phyloP scores from a whole-genome alignment of 805 yeast genomes.

The Pichia pseudocactophila region DNA sequence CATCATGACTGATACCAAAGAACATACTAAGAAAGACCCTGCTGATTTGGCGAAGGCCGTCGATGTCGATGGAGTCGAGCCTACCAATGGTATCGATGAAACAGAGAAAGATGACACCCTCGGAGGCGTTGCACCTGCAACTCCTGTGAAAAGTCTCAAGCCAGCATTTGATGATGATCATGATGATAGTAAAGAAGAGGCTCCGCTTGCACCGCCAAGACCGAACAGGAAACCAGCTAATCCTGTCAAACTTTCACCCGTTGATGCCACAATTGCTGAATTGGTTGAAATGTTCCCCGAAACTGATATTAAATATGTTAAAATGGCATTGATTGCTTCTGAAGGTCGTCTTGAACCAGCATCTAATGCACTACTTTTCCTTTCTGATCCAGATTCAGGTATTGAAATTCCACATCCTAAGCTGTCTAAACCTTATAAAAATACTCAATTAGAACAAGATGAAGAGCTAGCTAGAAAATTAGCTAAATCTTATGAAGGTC shows the following conservation, averaged over 20 bases:
- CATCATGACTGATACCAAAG: too few relatives aligned
- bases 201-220: slow-evolving; percentile 2
- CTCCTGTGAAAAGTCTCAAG: too few relatives aligned
- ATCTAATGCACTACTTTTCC: slow-evolving; percentile 73
- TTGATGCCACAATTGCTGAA: slow-evolving; percentile 20
- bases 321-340: slow-evolving; percentile 80
- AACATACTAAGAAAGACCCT: too few relatives aligned
- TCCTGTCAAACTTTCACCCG: background rate
- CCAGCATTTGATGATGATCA: background rate
- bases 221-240: background rate
- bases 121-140: too few relatives aligned
- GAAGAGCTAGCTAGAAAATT: slow-evolving; percentile 75
- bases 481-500: slow-evolving; percentile 49
- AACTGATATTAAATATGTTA: slow-evolving; percentile 58
- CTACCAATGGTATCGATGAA: too few relatives aligned
- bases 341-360: slow-evolving; percentile 76
- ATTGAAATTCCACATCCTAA: slow-evolving; percentile 39
- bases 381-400: slow-evolving; percentile 62
- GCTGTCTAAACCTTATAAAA: slow-evolving; percentile 27
- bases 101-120: too few relatives aligned
- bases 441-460: slow-evolving; percentile 37
- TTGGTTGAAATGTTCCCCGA: slow-evolving; percentile 82
- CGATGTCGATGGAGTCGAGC: too few relatives aligned
- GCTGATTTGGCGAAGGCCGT: too few relatives aligned
- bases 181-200: background rate